phyloP scores from a whole-genome alignment of 2,329 filamentous ascomycete species.

The Xylariaceae sp. region DNA sequence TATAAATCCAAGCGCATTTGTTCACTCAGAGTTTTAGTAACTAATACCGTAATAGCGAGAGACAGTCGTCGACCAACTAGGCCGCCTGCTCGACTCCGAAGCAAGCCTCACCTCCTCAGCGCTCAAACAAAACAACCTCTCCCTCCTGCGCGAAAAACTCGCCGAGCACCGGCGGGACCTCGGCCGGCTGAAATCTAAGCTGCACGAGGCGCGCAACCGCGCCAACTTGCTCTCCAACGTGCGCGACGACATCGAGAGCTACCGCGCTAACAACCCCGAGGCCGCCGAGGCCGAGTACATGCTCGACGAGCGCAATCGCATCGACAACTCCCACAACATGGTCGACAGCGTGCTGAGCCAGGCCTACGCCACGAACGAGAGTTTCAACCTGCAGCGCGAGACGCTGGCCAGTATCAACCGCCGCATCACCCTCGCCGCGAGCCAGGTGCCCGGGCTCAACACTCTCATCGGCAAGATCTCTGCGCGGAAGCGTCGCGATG shows the following conservation, averaged over 20 bases:
- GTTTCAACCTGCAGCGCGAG: conserved; percentile 80
- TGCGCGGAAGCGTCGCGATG: conserved; percentile 89
- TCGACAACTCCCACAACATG: conserved; percentile 86
- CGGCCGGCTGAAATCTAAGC: conserved; percentile 63
- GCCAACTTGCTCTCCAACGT: conserved; percentile 89
- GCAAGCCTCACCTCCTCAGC: conserved; percentile 79
- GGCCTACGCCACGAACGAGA: conserved; percentile 94
- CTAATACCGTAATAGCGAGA: conserved; percentile 59
- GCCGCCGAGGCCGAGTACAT: conserved; percentile 93
- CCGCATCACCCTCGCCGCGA: conserved; percentile 81
- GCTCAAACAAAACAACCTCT: conserved; percentile 94
- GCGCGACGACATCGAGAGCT: conserved; percentile 84
- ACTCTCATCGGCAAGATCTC: conserved; percentile 87
- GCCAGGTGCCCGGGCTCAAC: conserved; percentile 90
- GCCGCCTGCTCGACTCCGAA: conserved; percentile 89
- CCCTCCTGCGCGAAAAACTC: conserved; percentile 85
- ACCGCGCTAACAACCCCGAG: conserved; percentile 74
- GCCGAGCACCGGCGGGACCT: conserved; percentile 82
- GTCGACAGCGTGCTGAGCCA: conserved; percentile 88
- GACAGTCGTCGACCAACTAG: conserved; percentile 71
- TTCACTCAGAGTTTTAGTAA: background rate
- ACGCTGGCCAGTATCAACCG: conserved; percentile 83
- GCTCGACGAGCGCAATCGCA: conserved; percentile 77
- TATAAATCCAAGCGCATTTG: background rate
- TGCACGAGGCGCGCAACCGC: conserved; percentile 74